Base-by-base conservation (phyloP, 371 early-diverging fungal species). In the Rhizopus delemar region DNA sequence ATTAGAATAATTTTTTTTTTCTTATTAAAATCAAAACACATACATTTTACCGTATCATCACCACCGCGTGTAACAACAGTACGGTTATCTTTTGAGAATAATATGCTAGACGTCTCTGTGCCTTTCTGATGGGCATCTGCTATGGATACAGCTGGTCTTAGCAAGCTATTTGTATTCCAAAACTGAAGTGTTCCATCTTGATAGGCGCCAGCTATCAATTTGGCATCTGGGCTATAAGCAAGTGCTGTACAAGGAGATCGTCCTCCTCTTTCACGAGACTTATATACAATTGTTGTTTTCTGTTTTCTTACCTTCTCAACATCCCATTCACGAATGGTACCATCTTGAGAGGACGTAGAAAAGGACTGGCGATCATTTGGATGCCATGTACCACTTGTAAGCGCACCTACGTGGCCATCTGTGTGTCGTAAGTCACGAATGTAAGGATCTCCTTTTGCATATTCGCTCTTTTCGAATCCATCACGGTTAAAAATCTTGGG, bases 381-480 rank as follows among this genome's bases (percentile, higher is more conserved):
- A 71, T 91, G 89, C 98, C 98, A 97, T 32, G 81, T 74, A 31
- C 85, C 86, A 29, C 84, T 70, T 2, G 92, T 94, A 32, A 98
- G 62, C 5, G 90, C 85, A 3, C 91, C 87, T 5, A 93, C 86
- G 66, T 98, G 98, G 3, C 98, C 98, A 48, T 83, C 84, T 8
- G 96, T 96, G 36, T 92, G 71, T 28, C 93, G 77, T 76, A 90
- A 70, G 62, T 98, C 98, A 8, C 92, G 81, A 46, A 98, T 84
- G 63, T 98, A 98, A 48, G 93, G 93, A 69, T 98, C 98, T 12
- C 98, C 98, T 60, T 94, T 94, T 35, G 84, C 81, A 58, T 78
- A 95, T 57, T 93, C 93, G 4, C 72, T 74, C 51, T 90, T 61
- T 49, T 84, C 78, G 3, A 72, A 41, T 0, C 98, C 97, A 67